These are phyloP conservation scores for Penicillium frequentans DNA, from an alignment of 2,329 filamentous ascomycete species.

Conservation along the genomic window DNA sequence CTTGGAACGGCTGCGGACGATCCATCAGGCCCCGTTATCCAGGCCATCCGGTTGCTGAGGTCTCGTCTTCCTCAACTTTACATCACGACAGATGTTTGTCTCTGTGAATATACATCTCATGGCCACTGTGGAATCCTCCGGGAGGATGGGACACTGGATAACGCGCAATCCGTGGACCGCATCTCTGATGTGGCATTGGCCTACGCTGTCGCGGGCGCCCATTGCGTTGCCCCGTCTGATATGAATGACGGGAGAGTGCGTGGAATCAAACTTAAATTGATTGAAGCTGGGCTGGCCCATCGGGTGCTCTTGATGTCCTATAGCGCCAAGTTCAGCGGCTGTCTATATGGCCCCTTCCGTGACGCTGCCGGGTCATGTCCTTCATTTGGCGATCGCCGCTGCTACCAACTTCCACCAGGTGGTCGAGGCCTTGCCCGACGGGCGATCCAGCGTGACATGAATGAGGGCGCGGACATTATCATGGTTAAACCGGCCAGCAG, in stretches of 20 bases:
- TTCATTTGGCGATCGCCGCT: conserved; percentile 90
- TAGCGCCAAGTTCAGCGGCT: conserved; percentile 95
- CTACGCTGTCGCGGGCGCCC: conserved; percentile 91
- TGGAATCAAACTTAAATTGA: conserved; percentile 96
- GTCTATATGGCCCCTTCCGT: conserved; percentile 93
- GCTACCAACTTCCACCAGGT: conserved; percentile 93
- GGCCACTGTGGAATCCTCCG: conserved; percentile 95
- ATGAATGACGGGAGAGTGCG: conserved; percentile 99
- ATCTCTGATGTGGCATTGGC: conserved; percentile 97
- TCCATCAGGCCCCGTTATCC: conserved; percentile 87
- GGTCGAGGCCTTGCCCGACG: conserved; percentile 88
- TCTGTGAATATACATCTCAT: conserved; percentile 98
- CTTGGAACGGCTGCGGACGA: conserved; percentile 92
- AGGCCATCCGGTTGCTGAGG: conserved; percentile 78
- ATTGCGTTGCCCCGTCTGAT: conserved; percentile 95
- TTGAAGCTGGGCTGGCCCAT: conserved; percentile 91
- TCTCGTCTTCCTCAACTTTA: conserved; percentile 86
- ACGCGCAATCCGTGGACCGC: conserved; percentile 86
- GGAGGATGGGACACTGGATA: conserved; percentile 91
- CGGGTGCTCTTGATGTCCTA: conserved; percentile 95
- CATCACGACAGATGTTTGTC: conserved; percentile 88
- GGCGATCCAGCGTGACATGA: conserved; percentile 85
- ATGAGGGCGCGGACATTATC: conserved; percentile 93
- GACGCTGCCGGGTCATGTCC: conserved; percentile 90
- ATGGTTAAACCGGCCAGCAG: conserved; percentile 98